Evolutionary conservation across 2,329 filamentous ascomycete genomes (phyloP).

Genomic region (Phialocephala sp.): DNA sequence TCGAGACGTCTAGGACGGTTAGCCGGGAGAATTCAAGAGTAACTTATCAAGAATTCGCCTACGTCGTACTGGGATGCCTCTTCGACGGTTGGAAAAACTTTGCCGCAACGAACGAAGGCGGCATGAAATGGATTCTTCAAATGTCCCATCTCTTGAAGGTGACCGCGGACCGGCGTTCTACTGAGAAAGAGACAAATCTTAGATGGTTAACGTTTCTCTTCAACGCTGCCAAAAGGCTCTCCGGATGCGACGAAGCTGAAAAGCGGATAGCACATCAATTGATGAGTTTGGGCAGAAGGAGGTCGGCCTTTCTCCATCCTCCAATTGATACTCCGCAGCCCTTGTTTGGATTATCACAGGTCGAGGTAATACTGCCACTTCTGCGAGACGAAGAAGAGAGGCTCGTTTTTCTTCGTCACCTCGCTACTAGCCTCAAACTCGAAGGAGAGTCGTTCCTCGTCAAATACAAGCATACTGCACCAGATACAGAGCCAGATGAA

Average conservation of each 20-base stretch:
- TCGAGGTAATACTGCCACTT: background rate
- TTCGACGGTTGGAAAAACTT: conserved; percentile 16
- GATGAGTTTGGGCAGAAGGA: conserved; percentile 18
- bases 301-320: conserved; percentile 15
- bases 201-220: conserved; percentile 10
- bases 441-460: background rate
- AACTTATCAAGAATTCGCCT: background rate
- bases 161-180: background rate
- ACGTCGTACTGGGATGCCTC: conserved; percentile 4
- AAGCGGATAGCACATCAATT: conserved; percentile 16
- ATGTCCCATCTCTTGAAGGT: conserved; percentile 7
- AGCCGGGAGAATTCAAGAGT: background rate
- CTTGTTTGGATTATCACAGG: conserved; percentile 14
- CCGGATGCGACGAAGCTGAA: conserved; percentile 10
- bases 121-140: background rate
- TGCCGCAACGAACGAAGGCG: conserved; percentile 16
- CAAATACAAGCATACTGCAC: background rate
- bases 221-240: background rate
- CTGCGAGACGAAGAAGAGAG: background rate
- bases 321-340: background rate
- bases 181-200: background rate
- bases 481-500: background rate
- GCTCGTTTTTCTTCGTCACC: background rate
- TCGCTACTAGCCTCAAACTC: background rate
- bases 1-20: background rate